Conservation (phyloP, 2,329 filamentous ascomycete species). For the Diaporthe destruens region DNA sequence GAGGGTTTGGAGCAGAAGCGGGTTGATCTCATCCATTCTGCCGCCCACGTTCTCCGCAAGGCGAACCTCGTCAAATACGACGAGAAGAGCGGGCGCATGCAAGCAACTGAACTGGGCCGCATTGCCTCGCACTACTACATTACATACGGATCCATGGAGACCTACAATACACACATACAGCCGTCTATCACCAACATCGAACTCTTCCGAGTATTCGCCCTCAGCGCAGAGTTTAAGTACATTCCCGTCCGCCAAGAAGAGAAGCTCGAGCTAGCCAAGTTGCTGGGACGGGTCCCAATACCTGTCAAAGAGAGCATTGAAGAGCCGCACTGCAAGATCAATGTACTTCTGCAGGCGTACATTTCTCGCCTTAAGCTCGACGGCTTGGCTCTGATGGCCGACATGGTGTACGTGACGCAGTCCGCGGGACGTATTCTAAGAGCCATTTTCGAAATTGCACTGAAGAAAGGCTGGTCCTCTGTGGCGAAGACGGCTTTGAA, state of each 20-base stretch:
- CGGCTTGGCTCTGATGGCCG: constrained; percentile 94
- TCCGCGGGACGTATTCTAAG: constrained; percentile 96
- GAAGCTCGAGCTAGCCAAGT: constrained; percentile 93
- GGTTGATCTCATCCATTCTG: constrained; percentile 97
- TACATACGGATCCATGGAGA: constrained; percentile 94
- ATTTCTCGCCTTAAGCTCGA: constrained; percentile 96
- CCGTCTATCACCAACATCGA: constrained; percentile 94
- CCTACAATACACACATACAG: constrained; percentile 95
- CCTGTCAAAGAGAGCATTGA: constrained; percentile 98
- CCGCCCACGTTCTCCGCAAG: constrained; percentile 87
- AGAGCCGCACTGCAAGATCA: constrained; percentile 97
- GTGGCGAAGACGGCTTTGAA: constrained; percentile 94
- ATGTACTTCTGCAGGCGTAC: constrained; percentile 95
- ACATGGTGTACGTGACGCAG: constrained; percentile 98
- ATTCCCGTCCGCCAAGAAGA: constrained; percentile 98
- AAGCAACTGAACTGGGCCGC: constrained; percentile 92
- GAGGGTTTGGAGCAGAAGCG: constrained; percentile 93
- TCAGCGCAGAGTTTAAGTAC: constrained; percentile 99
- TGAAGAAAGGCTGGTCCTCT: constrained; percentile 95
- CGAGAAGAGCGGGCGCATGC: constrained; percentile 88
- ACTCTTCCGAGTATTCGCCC: constrained; percentile 93
- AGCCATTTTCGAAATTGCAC: constrained; percentile 95
- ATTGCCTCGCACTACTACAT: constrained; percentile 99
- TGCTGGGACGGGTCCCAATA: constrained; percentile 90
- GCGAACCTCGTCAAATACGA: constrained; percentile 95